Evolutionary conservation across 371 early-diverging fungal species (phyloP), one percentile per base, ranked within the genome.

Genomic region (Lichtheimia ramosa): DNA sequence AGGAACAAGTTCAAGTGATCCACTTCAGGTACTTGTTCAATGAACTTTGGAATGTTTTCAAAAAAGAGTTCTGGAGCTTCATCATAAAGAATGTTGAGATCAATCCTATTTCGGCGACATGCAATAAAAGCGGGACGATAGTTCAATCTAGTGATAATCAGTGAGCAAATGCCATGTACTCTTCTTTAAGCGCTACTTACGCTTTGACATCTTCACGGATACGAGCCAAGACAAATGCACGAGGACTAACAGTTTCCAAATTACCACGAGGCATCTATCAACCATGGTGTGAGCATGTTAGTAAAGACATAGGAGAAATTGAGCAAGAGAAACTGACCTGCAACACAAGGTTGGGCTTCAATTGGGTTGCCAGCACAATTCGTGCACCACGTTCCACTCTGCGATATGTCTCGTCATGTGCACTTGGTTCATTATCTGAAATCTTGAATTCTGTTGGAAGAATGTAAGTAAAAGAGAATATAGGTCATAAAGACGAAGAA

Each of bases 191-290:
- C 28, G 18, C 10, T 3, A 16, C 55, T 48, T 74, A 83, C 80
- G 65, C 70, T 57, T 89, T 83, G 24, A 97, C 56, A 12, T 82
- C 70, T 41, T 88, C 81, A 6, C 92, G 83, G n/a, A 96, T 89
- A 6, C 83, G 73, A 0, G 92, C 83, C 16, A 97, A 74, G 0
- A 97, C 96, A 68, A 98, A 75, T 1, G 96, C 93, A 5, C 97
- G 87, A 4, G 99, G 99, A 24, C 84, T 83, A n/a, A 98, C 83
- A 0, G 98, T 96, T 71, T 98, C 99, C 51, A 97, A 74, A 58
- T 98, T 98, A 27, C 98, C 98, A 20, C 97, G 88, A 14, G 96
- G 97, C 96, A 97, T 95, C 80, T 79, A 16, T 25, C 25, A 24
- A 41, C 16, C 34, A 39, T n/a, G 15, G 43, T 3, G 34, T 21